Evolutionary conservation across 1,284 basidiomycete genomes (phyloP), one percentile per base, ranked within the genome.

Genomic region (Ceratobasidium theobromae): DNA sequence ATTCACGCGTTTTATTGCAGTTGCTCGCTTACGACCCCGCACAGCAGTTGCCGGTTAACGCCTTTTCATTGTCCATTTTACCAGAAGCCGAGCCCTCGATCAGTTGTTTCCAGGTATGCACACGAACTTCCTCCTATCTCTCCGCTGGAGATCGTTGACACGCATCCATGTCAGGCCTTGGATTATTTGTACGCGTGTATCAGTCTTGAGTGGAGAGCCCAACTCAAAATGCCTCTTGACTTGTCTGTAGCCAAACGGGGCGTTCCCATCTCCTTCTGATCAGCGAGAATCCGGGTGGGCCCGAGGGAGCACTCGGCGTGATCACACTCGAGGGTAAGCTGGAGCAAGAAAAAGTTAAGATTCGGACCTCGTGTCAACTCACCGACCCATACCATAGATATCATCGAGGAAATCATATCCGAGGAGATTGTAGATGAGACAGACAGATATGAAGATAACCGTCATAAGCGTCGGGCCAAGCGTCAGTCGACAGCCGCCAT

Each of bases 401-500:
- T 81, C 28, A 79, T 80, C 62, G 79, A 86, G 81, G 93, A 95
- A 80, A 92, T 94, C 70, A 89, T 93, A 21, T 86, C 87, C 0
- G 91, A 90, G 76, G 93, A 95, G 76, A 92, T 93, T 58, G 86
- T 95, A 40, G 93, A 95, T 73, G 93, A 95, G 76, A 95, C 92
- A 3, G 93, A 96, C 77, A 82, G 86, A 21, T 94, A 89, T 72
- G 86, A 91, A 70, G 91, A 93, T 72, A 95, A 94, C 73, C 85
- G 86, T 62, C 86, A 84, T 51, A 93, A 93, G 75, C 81, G 81
- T 55, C 79, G 80, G 16, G 89, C 89, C 0, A 87, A 83, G 71
- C 81, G 93, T 27, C 77, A 84, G 68, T 88, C 87, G 9, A 91
- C 86, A 6, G 83, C 88, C 8, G 82, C 86, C 8, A 81, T 93